These are phyloP conservation scores for Septoria petroselini DNA, from an alignment of 2,329 filamentous ascomycete genomes.

Conservation along the genomic window DNA sequence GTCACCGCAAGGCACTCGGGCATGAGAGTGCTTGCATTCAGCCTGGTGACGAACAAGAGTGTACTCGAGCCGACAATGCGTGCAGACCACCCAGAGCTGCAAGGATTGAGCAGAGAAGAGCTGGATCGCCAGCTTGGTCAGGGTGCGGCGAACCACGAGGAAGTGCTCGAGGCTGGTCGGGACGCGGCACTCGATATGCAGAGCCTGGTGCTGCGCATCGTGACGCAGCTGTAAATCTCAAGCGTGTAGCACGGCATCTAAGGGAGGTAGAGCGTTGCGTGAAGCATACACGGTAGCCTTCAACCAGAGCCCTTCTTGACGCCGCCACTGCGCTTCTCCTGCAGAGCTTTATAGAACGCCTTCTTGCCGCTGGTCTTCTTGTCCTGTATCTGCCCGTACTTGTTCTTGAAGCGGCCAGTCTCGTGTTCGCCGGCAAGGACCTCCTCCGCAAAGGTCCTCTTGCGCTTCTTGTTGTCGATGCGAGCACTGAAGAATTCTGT, in stretches of 20 bases:
- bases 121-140: conserved; percentile 55
- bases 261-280: conserved; percentile 8
- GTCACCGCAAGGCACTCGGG: conserved; percentile 63
- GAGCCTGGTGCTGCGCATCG: conserved; percentile 47
- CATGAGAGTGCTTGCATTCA: conserved; percentile 62
- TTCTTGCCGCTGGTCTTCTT: conserved; percentile 86
- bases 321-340: conserved; percentile 52
- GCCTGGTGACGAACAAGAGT: conserved; percentile 63
- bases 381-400: conserved; percentile 80
- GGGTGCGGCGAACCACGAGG: conserved; percentile 62
- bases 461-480: conserved; percentile 81
- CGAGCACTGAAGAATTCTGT: conserved; percentile 82
- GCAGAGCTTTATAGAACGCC: conserved; percentile 78
- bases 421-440: conserved; percentile 66
- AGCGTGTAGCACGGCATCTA: conserved; percentile 10
- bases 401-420: conserved; percentile 73
- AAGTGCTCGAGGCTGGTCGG: conserved; percentile 61
- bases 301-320: conserved; percentile 37
- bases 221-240: conserved; percentile 40
- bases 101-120: conserved; percentile 50
- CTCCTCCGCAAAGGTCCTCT: conserved; percentile 82
- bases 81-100: conserved; percentile 56
- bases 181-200: conserved; percentile 63
- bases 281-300: conserved; percentile 15
- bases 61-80: conserved; percentile 58